Conservation (phyloP, 2,329 filamentous ascomycete genomes). For the Aspergillus tubingensis region DNA sequence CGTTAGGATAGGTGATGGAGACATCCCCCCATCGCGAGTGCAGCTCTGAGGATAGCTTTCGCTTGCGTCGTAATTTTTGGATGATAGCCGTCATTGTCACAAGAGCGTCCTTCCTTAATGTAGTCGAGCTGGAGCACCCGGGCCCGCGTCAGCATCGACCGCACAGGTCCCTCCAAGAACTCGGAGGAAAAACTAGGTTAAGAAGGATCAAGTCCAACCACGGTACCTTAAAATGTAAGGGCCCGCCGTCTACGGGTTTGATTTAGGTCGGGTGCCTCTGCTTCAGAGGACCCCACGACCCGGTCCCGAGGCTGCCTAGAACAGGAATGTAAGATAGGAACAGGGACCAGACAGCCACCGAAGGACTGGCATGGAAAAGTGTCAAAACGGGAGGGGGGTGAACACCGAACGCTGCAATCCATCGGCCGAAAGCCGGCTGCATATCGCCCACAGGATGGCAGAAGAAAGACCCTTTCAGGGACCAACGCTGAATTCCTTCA, state of each 20-base stretch:
- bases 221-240: slow-evolving; percentile 7
- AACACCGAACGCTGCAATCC: slow-evolving; percentile 6
- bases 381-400: background rate
- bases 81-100: slow-evolving; percentile 34
- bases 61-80: slow-evolving; percentile 36
- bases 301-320: background rate
- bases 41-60: slow-evolving; percentile 38
- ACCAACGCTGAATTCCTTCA: slow-evolving; percentile 9
- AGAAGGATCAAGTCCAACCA: slow-evolving; percentile 6
- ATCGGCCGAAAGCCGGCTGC: slow-evolving; percentile 23
- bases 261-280: background rate
- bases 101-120: slow-evolving; percentile 28
- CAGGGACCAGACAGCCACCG: background rate
- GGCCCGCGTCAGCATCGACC: slow-evolving; percentile 15
- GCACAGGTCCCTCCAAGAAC: slow-evolving; percentile 4
- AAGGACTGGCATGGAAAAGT: background rate
- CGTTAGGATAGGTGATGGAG: slow-evolving; percentile 42
- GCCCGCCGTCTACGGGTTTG: background rate
- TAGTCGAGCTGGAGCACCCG: slow-evolving; percentile 15
- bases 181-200: slow-evolving; percentile 5
- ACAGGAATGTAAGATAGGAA: background rate
- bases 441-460: slow-evolving; percentile 22
- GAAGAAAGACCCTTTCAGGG: slow-evolving; percentile 11
- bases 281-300: background rate
- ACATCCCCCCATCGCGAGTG: slow-evolving; percentile 45